These are phyloP conservation scores for Epichloe elymi DNA, from an alignment of 2,329 filamentous ascomycete species.

Conservation along the genomic window DNA sequence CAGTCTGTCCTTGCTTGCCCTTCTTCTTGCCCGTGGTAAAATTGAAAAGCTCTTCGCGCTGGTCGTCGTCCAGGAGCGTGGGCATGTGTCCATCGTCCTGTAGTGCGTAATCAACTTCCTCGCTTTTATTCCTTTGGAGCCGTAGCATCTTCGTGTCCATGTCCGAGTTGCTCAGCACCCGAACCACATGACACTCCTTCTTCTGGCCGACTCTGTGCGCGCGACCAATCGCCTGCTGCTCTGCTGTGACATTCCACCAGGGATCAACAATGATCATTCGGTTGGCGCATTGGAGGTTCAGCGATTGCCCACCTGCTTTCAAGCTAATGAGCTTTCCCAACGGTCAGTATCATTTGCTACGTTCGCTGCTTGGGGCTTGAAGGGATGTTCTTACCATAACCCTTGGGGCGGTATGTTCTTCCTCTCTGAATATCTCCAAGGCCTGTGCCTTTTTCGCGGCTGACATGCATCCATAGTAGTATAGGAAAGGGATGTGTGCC, in stretches of 20 bases:
- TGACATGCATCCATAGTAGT: slow-evolving; percentile 19
- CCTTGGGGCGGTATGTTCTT: neutral
- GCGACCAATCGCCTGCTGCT: slow-evolving; percentile 49
- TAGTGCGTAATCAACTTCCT: slow-evolving; percentile 24
- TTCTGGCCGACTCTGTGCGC: slow-evolving; percentile 53
- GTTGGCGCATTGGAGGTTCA: slow-evolving; percentile 31
- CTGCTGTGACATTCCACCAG: slow-evolving; percentile 49
- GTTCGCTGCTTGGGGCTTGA: slow-evolving; percentile 1
- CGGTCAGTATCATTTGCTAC: neutral
- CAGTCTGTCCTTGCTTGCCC: neutral
- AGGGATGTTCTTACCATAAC: slow-evolving; percentile 23
- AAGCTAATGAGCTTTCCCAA: slow-evolving; percentile 21
- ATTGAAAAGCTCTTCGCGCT: neutral
- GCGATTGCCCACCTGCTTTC: slow-evolving; percentile 22
- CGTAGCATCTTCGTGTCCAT: slow-evolving; percentile 44
- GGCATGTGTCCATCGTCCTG: slow-evolving; percentile 16
- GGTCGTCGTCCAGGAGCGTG: rapidly evolving
- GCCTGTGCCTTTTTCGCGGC: slow-evolving; percentile 7
- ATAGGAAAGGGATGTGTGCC: slow-evolving; percentile 21
- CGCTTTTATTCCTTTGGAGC: slow-evolving; percentile 44
- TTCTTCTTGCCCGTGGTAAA: neutral
- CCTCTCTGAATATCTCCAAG: slow-evolving; percentile 12
- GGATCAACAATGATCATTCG: slow-evolving; percentile 41
- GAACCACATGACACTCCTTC: slow-evolving; percentile 44
- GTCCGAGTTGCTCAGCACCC: slow-evolving; percentile 39